Evolutionary conservation across 1,284 basidiomycete species (phyloP), one percentile per base, ranked within the genome.

Genomic region (Microbotryum intermedium): DNA sequence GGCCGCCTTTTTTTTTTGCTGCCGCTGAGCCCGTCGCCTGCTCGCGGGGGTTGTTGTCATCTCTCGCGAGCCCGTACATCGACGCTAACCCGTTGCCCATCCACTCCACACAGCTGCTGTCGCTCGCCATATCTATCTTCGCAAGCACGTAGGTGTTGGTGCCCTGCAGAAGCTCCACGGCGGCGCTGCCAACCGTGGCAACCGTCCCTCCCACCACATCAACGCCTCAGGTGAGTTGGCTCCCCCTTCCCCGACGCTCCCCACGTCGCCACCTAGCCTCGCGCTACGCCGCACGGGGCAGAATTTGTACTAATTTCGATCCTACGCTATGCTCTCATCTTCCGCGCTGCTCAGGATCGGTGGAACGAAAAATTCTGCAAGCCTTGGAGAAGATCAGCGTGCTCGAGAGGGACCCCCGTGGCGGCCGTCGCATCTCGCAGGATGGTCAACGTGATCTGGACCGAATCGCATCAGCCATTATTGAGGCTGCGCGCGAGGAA

Each of bases 71-170:
- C 55, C 52, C 39, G 45, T 64, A 11, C 13, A 39, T 50, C 9
- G 58, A 53, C 55, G 46, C 56, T 49, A 54, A 53, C 53, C 50
- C 62, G 56, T 8, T 48, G n/a, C 29, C 53, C 34, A 39, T 16
- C 18, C 16, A 3, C 52, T n/a, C 52, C 34, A 21, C 52, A 51
- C 73, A 93, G 94, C 94, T 75, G 90, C 94, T 67, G 81, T 99
- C 70, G 94, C 95, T 77, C 88, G 95, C 75, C 94, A 98, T 85
- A 93, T 98, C 80, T 98, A 99, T 84, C 87, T 99, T 76, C 90
- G 94, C 79, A 97, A 97, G 82, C 87, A 92, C 76, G 92, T 97
- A 73, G 94, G 94, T 76, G 85, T 97, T 69, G 94, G 94, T 73
- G 90, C 91, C 54, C 84, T 99, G 61, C 84, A 83, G 78, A 98